Base-by-base conservation (phyloP, 192 early-diverging fungal species). In the Umbelopsis sp. region DNA sequence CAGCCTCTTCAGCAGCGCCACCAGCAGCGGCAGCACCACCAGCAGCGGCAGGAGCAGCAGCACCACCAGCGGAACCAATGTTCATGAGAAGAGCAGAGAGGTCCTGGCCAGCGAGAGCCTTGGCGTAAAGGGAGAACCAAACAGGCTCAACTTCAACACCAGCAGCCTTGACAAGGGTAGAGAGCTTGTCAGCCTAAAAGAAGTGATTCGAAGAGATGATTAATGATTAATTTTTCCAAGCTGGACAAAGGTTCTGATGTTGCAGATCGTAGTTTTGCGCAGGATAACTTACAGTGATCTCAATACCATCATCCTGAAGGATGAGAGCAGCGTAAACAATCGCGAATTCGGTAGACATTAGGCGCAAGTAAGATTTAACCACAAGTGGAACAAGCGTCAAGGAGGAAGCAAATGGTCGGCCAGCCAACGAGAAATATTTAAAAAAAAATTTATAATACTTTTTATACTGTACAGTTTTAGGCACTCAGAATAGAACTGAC, bases 321-420 rank as follows among this genome's bases (percentile, higher is more conserved):
- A 97, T 97, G 74, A 98, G 92, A 44, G 97, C 89, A 73, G 97
- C 93, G 90, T 97, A 97, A 62, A 91, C 91, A 83, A 93, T 88
- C 81, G 96, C 95, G 75, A 89, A 86, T 85, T 98, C 94, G 76
- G 88, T 71, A 80, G 74, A 76, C 82, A 84, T 84, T 62, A 62
- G 56, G 56, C 56, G 56, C 56, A 62, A 62, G 56, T 62, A 62
- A 62, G 56, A 62, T 62, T 62, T 62, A 62, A 62, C 56, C 56
- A 62, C 56, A 62, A 62, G 56, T 62, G 56, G 56, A 62, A 62
- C 56, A 62, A 62, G 56, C 56, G 56, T 62, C 56, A 62, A 62
- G 56, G 26, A 62, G 56, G 56, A 62, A 62, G 56, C 56, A 62
- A 54, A 29, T 20, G 56, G 24, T 32, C 17, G 29, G 56, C 26